Evolutionary conservation across 2,329 filamentous ascomycete genomes (phyloP), one percentile per base, ranked within the genome.

Genomic region (Blastomyces gilchristii): DNA sequence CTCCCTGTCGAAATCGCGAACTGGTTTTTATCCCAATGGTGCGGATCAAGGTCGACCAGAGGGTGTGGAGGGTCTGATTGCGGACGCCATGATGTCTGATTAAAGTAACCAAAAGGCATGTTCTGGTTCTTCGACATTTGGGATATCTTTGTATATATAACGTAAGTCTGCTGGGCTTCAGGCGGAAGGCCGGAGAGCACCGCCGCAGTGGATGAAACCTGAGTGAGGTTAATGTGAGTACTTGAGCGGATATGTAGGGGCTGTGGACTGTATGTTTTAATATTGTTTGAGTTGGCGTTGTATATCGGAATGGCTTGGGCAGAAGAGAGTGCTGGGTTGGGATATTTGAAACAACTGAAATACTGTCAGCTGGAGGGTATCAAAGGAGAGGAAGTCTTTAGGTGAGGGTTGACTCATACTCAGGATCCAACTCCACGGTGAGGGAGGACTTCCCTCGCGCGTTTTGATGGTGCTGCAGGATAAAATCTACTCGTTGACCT

Each of bases 131-230:
- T 73, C 16, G 78, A 72, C 39, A 80, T 69, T 62, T 78, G 80
- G 62, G 79, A 71, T 39, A 78, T 77, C 45, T 78, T 78, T 18
- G 77, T 75, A 66, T 82, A 82, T 8, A 81, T 70, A 9, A 81
- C 70, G 47, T 80, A 73, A 1, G 72, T 78, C 62, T 76, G 69
- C n/a, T 77, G 68, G 9, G 74, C 70, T n/a, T 66, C 67, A 49
- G 64, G 57, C 0, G 75, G 70, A 9, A 76, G 65, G 7, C 34
- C 18, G 14, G 68, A 64, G 3, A 76, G 69, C 18, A 74, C 63
- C 11, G 73, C 67, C 9, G 62, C 62, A 5, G 68, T 58, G 37
- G 70, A 73, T 28, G 71, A 67, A 2, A 69, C 60, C 25, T 69
- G 62, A 18, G 71, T 63, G 22, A 75, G 71, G 58, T 73, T 65